Base-by-base conservation (phyloP, 805 yeast genomes). In the Candida insectalens region DNA sequence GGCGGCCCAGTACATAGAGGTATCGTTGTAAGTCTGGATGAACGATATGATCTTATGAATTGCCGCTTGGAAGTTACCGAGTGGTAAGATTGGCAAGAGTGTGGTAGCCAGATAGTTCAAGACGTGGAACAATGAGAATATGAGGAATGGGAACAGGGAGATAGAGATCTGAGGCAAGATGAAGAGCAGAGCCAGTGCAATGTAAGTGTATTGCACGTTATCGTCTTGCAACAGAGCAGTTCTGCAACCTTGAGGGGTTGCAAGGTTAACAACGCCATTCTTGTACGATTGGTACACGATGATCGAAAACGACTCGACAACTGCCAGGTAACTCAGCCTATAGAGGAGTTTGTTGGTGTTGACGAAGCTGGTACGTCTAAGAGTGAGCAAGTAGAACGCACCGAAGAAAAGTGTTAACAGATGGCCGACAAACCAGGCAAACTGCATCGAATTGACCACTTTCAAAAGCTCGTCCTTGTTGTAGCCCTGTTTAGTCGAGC, bases 101-200 rank as follows among this genome's bases (percentile, higher is more conserved):
- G 67, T 69, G 27, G 74, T 66, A 45, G 80, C 74, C 35, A 70
- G 43, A 61, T 83, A 89, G 14, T 80, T 77, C 49, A 87, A 62
- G 8, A 74, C 76, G 54, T 88, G 96, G 73, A 89, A 87, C 14
- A 77, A 51, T 6, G 96, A 79, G 56, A 81, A 88, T 36, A 83
- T 62, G 30, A 74, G 63, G 51, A 82, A 85, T 36, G 96, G 94
- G 17, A 77, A 53, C 85, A 69, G 23, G 10, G 23, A 21, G 23
- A 21, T 21, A 12, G 23, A 21, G 23, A 21, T 21, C 23, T 21
- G 23, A 8, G 23, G 23, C 10, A 21, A 12, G 10, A 21, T 7
- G 10, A 7, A 21, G 23, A 21, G 23, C 23, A 21, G 23, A 12
- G 23, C 23, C 10, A 12, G 7, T 7, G 23, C 23, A 12, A 21